phyloP scores from a whole-genome alignment of 1,139 yeast genomes.

The Protomyces pachydermus region DNA sequence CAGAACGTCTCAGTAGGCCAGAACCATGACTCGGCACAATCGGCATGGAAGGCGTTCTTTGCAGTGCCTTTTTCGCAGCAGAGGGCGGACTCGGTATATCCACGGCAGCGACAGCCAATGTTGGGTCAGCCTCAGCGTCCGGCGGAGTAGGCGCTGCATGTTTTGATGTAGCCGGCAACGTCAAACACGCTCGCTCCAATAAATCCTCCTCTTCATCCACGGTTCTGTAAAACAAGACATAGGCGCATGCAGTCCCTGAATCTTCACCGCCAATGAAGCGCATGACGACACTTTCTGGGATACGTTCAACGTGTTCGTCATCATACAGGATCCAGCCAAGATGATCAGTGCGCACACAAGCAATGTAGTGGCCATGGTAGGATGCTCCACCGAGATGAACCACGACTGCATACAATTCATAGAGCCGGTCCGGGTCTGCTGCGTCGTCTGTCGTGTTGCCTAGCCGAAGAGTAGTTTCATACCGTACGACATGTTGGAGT shows the following conservation, averaged over 20 bases:
- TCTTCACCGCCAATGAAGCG: conserved; percentile 78
- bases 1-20: background rate
- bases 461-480: conserved; percentile 68
- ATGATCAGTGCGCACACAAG: conserved; percentile 71
- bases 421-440: conserved; percentile 51
- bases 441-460: conserved; percentile 65
- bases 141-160: conserved; percentile 25
- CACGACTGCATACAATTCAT: conserved; percentile 78
- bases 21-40: background rate
- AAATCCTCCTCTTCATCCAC: conserved; percentile 19
- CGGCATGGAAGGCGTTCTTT: background rate
- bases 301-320: conserved; percentile 89
- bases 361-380: conserved; percentile 92
- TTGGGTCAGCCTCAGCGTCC: background rate
- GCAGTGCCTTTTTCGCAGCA: background rate
- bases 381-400: conserved; percentile 98
- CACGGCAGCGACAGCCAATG: background rate
- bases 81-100: background rate
- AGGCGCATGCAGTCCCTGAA: conserved; percentile 86
- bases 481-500: conserved; percentile 75
- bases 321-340: conserved; percentile 90
- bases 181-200: conserved; percentile 5
- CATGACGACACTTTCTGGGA: conserved; percentile 75
- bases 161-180: background rate
- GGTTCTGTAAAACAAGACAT: conserved; percentile 63